These are phyloP conservation scores for Diplocarpon mali DNA, from an alignment of 2,329 filamentous ascomycete species.

Conservation along the genomic window DNA sequence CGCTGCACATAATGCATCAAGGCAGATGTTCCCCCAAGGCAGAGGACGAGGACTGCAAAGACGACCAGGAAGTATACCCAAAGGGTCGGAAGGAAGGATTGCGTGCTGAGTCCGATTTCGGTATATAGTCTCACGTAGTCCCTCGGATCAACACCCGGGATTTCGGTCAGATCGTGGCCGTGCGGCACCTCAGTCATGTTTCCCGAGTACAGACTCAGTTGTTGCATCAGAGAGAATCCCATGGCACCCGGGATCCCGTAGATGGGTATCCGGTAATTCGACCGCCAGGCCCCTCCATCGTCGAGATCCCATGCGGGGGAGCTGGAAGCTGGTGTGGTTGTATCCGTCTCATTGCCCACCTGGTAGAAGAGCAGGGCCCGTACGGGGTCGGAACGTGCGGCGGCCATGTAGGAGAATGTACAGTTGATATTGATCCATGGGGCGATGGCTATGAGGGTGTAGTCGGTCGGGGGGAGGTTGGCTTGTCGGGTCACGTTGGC, in stretches of 20 bases:
- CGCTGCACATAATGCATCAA: slow-evolving; percentile 71
- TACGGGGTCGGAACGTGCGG: slow-evolving; percentile 46
- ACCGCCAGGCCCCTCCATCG: slow-evolving; percentile 62
- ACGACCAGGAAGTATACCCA: slow-evolving; percentile 73
- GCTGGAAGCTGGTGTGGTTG: slow-evolving; percentile 52
- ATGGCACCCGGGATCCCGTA: slow-evolving; percentile 65
- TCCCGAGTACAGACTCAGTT: slow-evolving; percentile 68
- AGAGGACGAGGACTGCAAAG: slow-evolving; percentile 55
- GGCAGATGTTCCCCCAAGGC: slow-evolving; percentile 56
- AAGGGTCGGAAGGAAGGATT: slow-evolving; percentile 50
- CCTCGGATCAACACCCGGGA: slow-evolving; percentile 43
- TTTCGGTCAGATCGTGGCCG: slow-evolving; percentile 41
- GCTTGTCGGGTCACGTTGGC: slow-evolving; percentile 59
- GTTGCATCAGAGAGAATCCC: slow-evolving; percentile 57
- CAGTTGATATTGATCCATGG: slow-evolving; percentile 75
- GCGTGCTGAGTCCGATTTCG: slow-evolving; percentile 37
- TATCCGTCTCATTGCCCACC: slow-evolving; percentile 42
- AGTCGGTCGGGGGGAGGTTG: slow-evolving; percentile 59
- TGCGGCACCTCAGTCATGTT: slow-evolving; percentile 53
- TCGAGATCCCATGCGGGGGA: slow-evolving; percentile 60
- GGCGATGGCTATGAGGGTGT: slow-evolving; percentile 69
- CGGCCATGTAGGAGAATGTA: slow-evolving; percentile 58
- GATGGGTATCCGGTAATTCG: slow-evolving; percentile 62
- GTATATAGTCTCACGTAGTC: slow-evolving; percentile 53
- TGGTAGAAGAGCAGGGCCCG: slow-evolving; percentile 54